Conservation (phyloP, 768 basidiomycete species). For the Trametes meyenii region DNA sequence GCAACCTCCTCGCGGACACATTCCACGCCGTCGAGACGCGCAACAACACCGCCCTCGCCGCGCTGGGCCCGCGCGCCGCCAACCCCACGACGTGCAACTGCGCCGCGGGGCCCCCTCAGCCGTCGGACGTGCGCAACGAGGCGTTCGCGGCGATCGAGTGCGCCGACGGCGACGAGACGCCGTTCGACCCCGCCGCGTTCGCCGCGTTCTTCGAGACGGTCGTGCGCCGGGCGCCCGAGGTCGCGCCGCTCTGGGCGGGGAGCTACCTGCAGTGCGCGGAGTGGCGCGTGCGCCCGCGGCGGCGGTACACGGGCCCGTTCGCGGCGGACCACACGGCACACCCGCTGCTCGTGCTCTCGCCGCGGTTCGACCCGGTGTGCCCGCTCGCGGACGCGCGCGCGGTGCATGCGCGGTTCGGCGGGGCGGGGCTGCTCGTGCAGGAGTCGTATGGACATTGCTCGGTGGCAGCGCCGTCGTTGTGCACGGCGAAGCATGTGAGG, state of each 20-base stretch:
- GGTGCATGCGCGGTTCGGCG: slow-evolving; percentile 23
- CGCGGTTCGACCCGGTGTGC: slow-evolving; percentile 27
- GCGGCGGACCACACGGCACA: slow-evolving; percentile 24
- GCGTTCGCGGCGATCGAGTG: slow-evolving; percentile 18
- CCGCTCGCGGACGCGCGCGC: slow-evolving; percentile 22
- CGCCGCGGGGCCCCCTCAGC: not conserved
- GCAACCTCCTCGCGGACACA: slow-evolving; percentile 12
- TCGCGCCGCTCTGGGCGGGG: slow-evolving; percentile 20
- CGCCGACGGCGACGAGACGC: slow-evolving; percentile 16
- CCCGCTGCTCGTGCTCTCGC: slow-evolving; percentile 24
- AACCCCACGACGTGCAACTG: slow-evolving; percentile 21
- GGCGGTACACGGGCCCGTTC: slow-evolving; percentile 25
- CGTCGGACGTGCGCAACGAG: slow-evolving; percentile 12
- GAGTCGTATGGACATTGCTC: slow-evolving; percentile 29
- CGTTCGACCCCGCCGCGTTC: slow-evolving; percentile 1
- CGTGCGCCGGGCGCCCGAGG: slow-evolving; percentile 1
- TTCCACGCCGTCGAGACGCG: slow-evolving; percentile 13
- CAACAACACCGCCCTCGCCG: slow-evolving; percentile 14
- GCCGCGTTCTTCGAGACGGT: slow-evolving; percentile 6
- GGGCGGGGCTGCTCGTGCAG: slow-evolving; percentile 25
- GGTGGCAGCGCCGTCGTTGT: slow-evolving; percentile 23
- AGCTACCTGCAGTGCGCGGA: slow-evolving; percentile 22
- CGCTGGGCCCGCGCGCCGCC: slow-evolving; percentile 14
- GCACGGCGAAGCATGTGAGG: slow-evolving; percentile 26
- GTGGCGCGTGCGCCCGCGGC: slow-evolving; percentile 24